Evolutionary conservation across 1,284 basidiomycete genomes (phyloP).

Genomic region (Xerocomus cyaneibrunnescens): DNA sequence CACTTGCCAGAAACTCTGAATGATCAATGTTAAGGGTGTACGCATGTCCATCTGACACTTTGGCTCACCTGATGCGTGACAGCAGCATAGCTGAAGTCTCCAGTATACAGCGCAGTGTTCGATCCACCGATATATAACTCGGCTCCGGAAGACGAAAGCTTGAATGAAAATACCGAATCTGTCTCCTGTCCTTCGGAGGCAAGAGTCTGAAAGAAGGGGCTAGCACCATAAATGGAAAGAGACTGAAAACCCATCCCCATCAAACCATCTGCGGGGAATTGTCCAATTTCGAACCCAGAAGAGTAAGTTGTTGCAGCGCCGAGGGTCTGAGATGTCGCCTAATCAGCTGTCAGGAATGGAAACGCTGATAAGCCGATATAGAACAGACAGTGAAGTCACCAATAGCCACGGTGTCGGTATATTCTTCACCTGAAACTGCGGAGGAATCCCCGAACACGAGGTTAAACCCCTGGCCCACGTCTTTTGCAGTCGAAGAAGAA

Average conservation of each 20-base stretch:
- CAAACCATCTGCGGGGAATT: slow-evolving; percentile 34
- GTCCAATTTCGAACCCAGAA: slow-evolving; percentile 8
- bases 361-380: background rate
- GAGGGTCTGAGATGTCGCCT: slow-evolving; percentile 32
- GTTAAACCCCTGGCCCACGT: slow-evolving; percentile 38
- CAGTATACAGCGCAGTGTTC: slow-evolving; percentile 15
- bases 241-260: slow-evolving; percentile 35
- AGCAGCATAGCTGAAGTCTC: slow-evolving; percentile 14
- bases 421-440: slow-evolving; percentile 43
- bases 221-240: slow-evolving; percentile 19
- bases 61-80: slow-evolving; percentile 33
- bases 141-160: slow-evolving; percentile 28
- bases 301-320: slow-evolving; percentile 32
- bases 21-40: background rate
- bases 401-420: slow-evolving; percentile 47
- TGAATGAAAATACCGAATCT: slow-evolving; percentile 39
- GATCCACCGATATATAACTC: slow-evolving; percentile 43
- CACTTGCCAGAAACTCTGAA: slow-evolving; percentile 46
- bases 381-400: slow-evolving; percentile 27
- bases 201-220: slow-evolving; percentile 27
- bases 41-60: background rate
- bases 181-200: slow-evolving; percentile 20
- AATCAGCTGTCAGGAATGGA: slow-evolving; percentile 1
- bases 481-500: slow-evolving; percentile 38
- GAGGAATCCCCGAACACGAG: slow-evolving; percentile 45